These are phyloP conservation scores for Lathyrus oleraceus DNA, from an alignment of 306 rosid species.

Conservation along the genomic window DNA sequence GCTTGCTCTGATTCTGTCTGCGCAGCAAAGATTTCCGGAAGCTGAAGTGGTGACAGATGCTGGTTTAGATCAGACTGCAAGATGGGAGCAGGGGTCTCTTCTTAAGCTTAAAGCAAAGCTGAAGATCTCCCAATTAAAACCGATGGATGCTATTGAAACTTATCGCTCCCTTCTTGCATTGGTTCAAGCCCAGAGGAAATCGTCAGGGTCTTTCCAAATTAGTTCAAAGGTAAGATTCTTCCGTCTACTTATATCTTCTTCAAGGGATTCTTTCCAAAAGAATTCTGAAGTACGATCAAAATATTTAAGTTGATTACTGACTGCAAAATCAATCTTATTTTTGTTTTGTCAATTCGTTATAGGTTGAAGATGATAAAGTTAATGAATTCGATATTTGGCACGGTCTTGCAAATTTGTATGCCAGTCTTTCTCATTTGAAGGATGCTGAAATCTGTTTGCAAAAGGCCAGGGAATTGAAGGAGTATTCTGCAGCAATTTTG, in stretches of 20 bases:
- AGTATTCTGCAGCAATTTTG: conserved; percentile 53
- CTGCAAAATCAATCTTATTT: not conserved
- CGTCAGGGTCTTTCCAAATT: conserved; percentile 66
- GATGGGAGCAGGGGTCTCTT: conserved; percentile 94
- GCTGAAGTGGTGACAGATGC: conserved; percentile 93
- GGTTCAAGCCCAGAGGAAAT: conserved; percentile 90
- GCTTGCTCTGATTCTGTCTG: conserved; percentile 90
- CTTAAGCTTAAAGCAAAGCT: conserved; percentile 90
- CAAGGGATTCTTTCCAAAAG: not conserved
- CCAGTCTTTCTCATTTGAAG: conserved; percentile 87
- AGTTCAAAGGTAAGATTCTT: conserved; percentile 58
- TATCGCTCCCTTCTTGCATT: conserved; percentile 88
- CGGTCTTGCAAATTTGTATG: conserved; percentile 83
- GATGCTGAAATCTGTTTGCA: conserved; percentile 93
- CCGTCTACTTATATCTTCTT: conserved; percentile 19
- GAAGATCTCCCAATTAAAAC: conserved; percentile 68
- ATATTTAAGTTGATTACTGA: not conserved
- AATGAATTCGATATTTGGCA: conserved; percentile 90
- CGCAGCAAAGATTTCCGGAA: conserved; percentile 74
- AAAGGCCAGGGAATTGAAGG: conserved; percentile 74
- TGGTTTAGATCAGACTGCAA: conserved; percentile 88
- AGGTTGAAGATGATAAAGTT: conserved; percentile 73
- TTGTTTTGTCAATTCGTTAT: conserved; percentile 34
- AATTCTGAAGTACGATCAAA: too few relatives aligned
- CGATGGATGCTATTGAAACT: conserved; percentile 89